Evolutionary conservation across 1,284 basidiomycete genomes (phyloP).

Genomic region (Apiotrichum domesticum): DNA sequence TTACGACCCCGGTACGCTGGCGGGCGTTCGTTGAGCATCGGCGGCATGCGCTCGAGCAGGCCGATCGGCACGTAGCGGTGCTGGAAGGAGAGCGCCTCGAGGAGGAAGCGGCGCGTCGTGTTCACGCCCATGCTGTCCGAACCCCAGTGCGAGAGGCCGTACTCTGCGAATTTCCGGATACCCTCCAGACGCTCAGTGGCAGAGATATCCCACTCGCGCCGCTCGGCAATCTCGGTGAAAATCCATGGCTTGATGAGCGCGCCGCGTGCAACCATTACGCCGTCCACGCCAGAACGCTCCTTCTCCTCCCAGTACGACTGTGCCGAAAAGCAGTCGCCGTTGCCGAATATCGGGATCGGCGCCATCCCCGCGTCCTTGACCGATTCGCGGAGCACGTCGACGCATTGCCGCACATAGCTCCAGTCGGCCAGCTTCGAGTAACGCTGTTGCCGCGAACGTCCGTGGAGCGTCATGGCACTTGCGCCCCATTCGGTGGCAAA

Average conservation of each 20-base stretch:
- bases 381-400: constrained; percentile 69
- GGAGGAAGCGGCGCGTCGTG: constrained; percentile 86
- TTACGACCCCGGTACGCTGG: constrained; percentile 78
- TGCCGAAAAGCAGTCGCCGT: constrained; percentile 88
- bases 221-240: constrained; percentile 92
- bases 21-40: constrained; percentile 80
- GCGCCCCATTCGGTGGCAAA: constrained; percentile 73
- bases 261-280: constrained; percentile 89
- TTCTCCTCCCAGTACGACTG: constrained; percentile 60
- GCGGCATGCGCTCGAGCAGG: constrained; percentile 76
- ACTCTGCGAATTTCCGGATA: constrained; percentile 77
- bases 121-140: constrained; percentile 87
- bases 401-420: constrained; percentile 83
- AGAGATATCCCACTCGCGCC: constrained; percentile 89
- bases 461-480: constrained; percentile 84
- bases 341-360: constrained; percentile 87
- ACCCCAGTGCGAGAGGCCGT: constrained; percentile 66
- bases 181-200: constrained; percentile 83
- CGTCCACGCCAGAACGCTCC: constrained; percentile 75
- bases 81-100: constrained; percentile 90
- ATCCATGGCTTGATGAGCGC: constrained; percentile 95
- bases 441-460: constrained; percentile 82
- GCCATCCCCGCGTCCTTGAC: constrained; percentile 70
- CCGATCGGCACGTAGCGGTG: constrained; percentile 93
- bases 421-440: constrained; percentile 81